Percentiles rank a stretch among this genome's conserved stretches.
Conservation (phyloP, 768 basidiomycete species). For the Leccinellum luteum region DNA sequence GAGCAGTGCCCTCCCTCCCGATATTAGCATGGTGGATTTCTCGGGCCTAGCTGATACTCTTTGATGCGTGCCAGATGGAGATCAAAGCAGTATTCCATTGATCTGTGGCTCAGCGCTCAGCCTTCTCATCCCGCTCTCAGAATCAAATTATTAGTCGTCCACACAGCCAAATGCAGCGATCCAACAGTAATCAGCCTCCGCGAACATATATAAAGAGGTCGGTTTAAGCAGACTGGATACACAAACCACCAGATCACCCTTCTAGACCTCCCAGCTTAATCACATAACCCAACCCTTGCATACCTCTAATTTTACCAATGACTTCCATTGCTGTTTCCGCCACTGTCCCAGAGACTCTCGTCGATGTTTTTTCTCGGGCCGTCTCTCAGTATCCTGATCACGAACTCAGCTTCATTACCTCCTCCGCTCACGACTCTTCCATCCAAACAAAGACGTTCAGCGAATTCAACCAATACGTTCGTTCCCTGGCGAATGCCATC, state of each 20-base stretch:
- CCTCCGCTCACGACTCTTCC: constrained; percentile 30
- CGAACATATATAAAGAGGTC: constrained; percentile 21
- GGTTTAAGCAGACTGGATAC: background rate
- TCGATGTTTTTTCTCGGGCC: constrained; percentile 23
- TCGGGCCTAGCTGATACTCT: background rate
- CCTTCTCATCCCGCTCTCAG: background rate
- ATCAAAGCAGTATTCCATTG: background rate
- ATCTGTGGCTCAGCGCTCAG: background rate
- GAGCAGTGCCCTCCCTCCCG: background rate
- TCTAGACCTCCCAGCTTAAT: constrained; percentile 1
- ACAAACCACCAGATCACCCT: background rate
- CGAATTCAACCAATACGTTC: constrained; percentile 15
- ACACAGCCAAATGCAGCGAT: background rate
- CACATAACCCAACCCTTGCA: background rate
- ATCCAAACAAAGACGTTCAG: constrained; percentile 25
- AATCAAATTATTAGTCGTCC: background rate
- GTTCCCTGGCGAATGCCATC: constrained; percentile 20
- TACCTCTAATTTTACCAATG: constrained; percentile 4
- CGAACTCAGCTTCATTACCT: constrained; percentile 27
- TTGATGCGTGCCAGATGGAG: constrained; percentile 4
- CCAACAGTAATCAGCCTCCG: background rate
- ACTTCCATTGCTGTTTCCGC: constrained; percentile 11
- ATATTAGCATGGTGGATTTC: background rate
- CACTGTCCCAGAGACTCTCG: constrained; percentile 14
- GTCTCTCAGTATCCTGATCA: constrained; percentile 20